phyloP scores from a whole-genome alignment of 2,329 filamentous ascomycete genomes.

The Phaeosphaeria sp. region DNA sequence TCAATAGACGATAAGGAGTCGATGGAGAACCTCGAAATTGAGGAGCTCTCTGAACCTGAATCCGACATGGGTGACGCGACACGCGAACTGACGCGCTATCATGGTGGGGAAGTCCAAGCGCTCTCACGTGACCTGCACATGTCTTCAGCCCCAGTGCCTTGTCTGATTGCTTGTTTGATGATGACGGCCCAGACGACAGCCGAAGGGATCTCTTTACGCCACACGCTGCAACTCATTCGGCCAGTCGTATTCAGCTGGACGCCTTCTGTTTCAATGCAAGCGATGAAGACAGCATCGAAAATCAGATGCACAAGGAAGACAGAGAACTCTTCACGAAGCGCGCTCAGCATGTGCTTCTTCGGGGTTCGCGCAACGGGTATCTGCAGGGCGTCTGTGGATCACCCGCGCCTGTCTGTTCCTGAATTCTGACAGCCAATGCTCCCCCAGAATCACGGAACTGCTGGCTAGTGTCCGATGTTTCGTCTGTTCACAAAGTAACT shows the following conservation, averaged over 20 bases:
- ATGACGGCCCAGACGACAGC: not conserved
- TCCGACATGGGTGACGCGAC: constrained; percentile 28
- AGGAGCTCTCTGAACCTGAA: not conserved
- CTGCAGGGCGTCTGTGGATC: not conserved
- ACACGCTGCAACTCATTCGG: too few relatives aligned
- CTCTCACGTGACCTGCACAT: constrained; percentile 18
- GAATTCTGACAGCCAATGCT: not conserved
- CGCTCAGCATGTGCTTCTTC: not conserved
- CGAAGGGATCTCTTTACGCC: too few relatives aligned
- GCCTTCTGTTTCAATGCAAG: too few relatives aligned
- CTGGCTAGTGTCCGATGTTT: not conserved
- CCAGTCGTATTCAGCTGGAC: too few relatives aligned
- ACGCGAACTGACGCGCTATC: constrained; percentile 30
- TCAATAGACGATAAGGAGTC: too few relatives aligned
- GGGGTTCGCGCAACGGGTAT: not conserved
- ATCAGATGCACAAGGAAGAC: not conserved
- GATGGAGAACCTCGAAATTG: not conserved
- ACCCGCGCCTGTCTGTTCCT: not conserved
- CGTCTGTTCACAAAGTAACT: not conserved
- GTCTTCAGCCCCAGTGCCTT: too few relatives aligned
- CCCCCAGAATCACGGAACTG: not conserved
- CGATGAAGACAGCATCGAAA: not conserved
- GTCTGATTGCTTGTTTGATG: too few relatives aligned
- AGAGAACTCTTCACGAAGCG: too few relatives aligned
- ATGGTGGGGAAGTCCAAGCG: constrained; percentile 19